These are phyloP conservation scores for Mycogone perniciosa DNA, from an alignment of 2,329 filamentous ascomycete species.

Conservation along the genomic window DNA sequence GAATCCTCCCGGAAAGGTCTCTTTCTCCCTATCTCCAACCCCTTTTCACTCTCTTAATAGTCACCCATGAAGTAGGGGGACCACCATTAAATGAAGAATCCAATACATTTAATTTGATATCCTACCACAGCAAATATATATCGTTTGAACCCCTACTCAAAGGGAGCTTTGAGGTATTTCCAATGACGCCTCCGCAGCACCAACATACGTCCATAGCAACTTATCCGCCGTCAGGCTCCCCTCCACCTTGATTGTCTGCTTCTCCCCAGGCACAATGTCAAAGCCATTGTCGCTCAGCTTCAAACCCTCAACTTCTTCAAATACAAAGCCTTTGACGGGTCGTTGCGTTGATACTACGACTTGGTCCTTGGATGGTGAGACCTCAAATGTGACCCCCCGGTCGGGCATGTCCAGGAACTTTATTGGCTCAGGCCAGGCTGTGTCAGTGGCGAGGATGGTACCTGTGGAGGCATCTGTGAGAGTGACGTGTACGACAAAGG, in stretches of 20 bases:
- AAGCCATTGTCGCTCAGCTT: conserved; percentile 51
- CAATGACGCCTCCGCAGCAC: conserved; percentile 13
- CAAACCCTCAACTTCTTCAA: conserved; percentile 41
- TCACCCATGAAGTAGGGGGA: too few relatives aligned
- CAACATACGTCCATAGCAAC: conserved; percentile 16
- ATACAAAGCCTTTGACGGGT: conserved; percentile 52
- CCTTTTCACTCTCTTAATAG: too few relatives aligned
- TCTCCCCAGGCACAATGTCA: conserved; percentile 47
- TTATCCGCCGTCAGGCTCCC: conserved; percentile 10
- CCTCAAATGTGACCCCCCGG: conserved; percentile 30
- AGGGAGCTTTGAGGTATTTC: conserved; percentile 1
- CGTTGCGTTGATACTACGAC: conserved; percentile 31
- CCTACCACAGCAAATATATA: neutral
- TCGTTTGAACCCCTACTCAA: neutral
- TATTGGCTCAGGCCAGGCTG: conserved; percentile 56
- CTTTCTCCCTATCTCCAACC: too few relatives aligned
- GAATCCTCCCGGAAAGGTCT: too few relatives aligned
- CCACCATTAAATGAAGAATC: too few relatives aligned
- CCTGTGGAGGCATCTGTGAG: conserved; percentile 28
- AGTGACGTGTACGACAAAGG: conserved; percentile 42
- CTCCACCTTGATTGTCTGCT: conserved; percentile 17
- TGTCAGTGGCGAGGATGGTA: conserved; percentile 38
- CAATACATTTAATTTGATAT: too few relatives aligned
- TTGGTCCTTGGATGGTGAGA: conserved; percentile 15
- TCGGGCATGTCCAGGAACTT: conserved; percentile 51